Evolutionary conservation across 306 rosid species (phyloP), one percentile per base, ranked within the genome.

Genomic region (Malus sieversii): DNA sequence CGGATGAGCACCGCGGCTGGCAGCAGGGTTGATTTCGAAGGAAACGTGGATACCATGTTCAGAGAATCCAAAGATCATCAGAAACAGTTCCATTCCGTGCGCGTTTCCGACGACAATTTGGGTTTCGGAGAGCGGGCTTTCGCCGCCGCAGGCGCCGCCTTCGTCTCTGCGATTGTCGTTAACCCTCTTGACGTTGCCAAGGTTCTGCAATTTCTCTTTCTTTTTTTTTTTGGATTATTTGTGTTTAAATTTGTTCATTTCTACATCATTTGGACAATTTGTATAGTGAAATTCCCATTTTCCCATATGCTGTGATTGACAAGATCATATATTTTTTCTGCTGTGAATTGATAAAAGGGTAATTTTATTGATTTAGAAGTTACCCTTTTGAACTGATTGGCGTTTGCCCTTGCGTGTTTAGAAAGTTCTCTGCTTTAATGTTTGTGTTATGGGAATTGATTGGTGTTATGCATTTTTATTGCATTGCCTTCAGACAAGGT

Each of bases 131-230:
- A 88, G 82, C 87, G 97, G 55, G 84, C 89, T 75, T 57, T 92
- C 8, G 85, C 99, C 57, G 97, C 91, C 19, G 90, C 92, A 18
- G 97, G 96, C 38, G 97, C 99, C 62, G 93, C 99, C 53, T 65
- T 90, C 55, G 14, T 95, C 44, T 95, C 99, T 19, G 96, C 99
- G 40, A 59, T 95, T 71, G 78, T 95, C 70, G 91, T 92, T 44
- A 95, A 95, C 79, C 97, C 99, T 30, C 93, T 95, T 33, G 99
- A 95, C 72, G 87, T 95, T 14, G 99, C 91, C 86, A 95, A 95
- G 91, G 98, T 87, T 75, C 55, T 55, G 44, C 20, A 44, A 10
- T 18, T 30, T 59, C 42, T 12, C 42, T 66, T 4, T 33, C 1
- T 74, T 57, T 19, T 45, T 66, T 66, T 8, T 53, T 45, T 27